Conservation (phyloP, 768 basidiomycete species). For the Auricularia cornea region DNA sequence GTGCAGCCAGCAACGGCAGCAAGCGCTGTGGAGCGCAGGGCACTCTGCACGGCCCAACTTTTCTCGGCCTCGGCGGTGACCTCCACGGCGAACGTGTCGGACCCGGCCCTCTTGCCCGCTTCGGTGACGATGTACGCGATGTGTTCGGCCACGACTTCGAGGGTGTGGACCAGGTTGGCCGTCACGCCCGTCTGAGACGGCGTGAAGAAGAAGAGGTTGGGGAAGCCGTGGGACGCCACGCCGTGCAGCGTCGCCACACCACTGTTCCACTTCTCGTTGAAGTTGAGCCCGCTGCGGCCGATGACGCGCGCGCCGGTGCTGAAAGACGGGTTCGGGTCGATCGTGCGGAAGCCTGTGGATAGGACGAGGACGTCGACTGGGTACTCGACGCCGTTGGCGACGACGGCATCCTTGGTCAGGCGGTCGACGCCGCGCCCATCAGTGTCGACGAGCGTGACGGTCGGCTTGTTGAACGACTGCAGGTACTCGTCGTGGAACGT, state of each 20-base stretch:
- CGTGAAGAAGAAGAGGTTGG: not conserved
- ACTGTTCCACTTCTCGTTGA: not conserved
- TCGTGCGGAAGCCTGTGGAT: not conserved
- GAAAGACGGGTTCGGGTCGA: not conserved
- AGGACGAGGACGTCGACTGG: not conserved
- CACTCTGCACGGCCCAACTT: not conserved
- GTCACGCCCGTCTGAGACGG: not conserved
- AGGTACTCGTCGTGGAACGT: constrained; percentile 4
- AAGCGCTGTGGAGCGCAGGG: not conserved
- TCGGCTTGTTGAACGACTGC: not conserved
- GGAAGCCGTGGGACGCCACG: not conserved
- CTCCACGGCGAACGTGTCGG: not conserved
- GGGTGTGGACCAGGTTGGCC: not conserved
- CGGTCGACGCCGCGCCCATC: not conserved
- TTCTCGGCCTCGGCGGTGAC: not conserved
- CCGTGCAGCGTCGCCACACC: not conserved
- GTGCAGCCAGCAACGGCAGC: not conserved
- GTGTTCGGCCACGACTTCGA: not conserved
- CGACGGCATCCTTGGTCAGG: not conserved
- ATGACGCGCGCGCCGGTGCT: not conserved
- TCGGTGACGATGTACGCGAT: not conserved
- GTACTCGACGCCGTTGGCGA: not conserved
- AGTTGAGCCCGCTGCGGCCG: not conserved
- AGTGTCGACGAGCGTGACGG: constrained; percentile 4
- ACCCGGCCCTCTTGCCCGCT: not conserved